Percentiles rank a stretch among this genome's conserved stretches.
phyloP scores from a whole-genome alignment of 2,329 filamentous ascomycete genomes.

The Aureobasidium leucospermi region DNA sequence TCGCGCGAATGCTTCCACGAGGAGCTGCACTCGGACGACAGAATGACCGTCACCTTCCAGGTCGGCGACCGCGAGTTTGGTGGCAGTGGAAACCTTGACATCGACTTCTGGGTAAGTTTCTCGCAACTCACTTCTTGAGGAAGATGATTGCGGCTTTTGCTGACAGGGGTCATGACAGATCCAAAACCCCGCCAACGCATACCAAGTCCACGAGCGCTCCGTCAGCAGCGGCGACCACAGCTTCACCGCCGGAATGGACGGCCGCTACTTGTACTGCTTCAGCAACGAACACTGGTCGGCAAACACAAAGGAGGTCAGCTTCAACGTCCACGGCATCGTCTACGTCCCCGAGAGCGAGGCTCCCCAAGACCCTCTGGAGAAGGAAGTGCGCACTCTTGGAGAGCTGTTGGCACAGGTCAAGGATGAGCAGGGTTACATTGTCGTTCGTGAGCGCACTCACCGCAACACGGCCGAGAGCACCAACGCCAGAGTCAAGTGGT shows the following conservation, averaged over 20 bases:
- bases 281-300: constrained; percentile 98
- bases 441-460: constrained; percentile 90
- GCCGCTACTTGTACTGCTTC: constrained; percentile 94
- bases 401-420: constrained; percentile 87
- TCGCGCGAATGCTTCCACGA: constrained; percentile 98
- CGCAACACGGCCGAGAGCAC: constrained; percentile 98
- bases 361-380: constrained; percentile 79
- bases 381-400: constrained; percentile 77
- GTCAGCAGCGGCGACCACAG: constrained; percentile 89
- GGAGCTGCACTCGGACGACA: constrained; percentile 82
- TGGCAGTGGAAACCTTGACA: constrained; percentile 84
- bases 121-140: neutral
- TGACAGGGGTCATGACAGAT: constrained; percentile 46
- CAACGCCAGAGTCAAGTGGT: constrained; percentile 97
- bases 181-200: constrained; percentile 65
- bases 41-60: constrained; percentile 96
- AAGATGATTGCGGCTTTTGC: neutral
- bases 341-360: constrained; percentile 87
- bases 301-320: constrained; percentile 94
- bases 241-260: constrained; percentile 77
- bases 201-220: constrained; percentile 71
- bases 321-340: constrained; percentile 98
- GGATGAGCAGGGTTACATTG: constrained; percentile 96
- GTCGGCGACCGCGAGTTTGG: constrained; percentile 96
- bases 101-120: constrained; percentile 88